A percentile compares a stretch with the other conserved stretches of the same genome.
Conservation (phyloP, 805 yeast species). For the Hanseniaspora thailandica region DNA sequence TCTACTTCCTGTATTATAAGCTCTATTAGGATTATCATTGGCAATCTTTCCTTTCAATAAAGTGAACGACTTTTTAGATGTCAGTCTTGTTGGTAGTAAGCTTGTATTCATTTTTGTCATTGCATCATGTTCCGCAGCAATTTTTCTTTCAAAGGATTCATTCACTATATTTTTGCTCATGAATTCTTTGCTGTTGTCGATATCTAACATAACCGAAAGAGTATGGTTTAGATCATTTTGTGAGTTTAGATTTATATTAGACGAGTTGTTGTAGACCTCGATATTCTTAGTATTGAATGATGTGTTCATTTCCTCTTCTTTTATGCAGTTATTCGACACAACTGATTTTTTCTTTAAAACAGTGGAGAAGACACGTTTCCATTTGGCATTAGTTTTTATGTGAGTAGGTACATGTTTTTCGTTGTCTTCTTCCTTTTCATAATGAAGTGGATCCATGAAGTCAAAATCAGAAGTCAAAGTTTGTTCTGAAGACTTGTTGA, state of each 20-base stretch:
- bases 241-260: conserved; percentile 4
- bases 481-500: conserved; percentile 27
- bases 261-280: conserved; percentile 13
- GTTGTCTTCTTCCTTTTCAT: not conserved
- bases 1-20: not conserved
- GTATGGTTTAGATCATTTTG: not conserved
- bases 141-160: conserved; percentile 12
- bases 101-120: conserved; percentile 26
- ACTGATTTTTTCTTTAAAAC: not conserved
- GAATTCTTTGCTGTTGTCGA: not conserved
- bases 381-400: not conserved
- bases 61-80: conserved; percentile 7
- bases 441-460: not conserved
- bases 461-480: conserved; percentile 28
- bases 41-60: not conserved
- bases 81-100: conserved; percentile 25
- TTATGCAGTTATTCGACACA: not conserved
- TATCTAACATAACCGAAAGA: conserved; percentile 14
- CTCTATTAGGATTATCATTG: not conserved
- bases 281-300: not conserved
- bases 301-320: not conserved
- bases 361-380: conserved; percentile 4
- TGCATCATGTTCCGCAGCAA: conserved; percentile 14
- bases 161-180: conserved; percentile 1
- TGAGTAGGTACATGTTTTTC: not conserved